Evolutionary conservation across 305 asterid species (phyloP).

Genomic region (Solanum hybrid): DNA sequence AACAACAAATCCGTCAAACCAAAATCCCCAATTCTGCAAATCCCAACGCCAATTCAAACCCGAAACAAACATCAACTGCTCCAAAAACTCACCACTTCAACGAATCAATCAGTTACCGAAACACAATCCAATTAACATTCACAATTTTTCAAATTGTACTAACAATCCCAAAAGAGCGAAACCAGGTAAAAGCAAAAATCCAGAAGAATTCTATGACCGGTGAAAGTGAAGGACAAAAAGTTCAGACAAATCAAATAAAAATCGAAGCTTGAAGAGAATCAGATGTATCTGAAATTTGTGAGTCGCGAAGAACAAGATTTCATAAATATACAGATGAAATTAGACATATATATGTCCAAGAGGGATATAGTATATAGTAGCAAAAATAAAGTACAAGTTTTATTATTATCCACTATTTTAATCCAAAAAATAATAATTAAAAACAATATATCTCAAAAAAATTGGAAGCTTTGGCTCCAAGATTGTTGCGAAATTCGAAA

Average conservation of each 20-base stretch:
- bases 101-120: background rate
- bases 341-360: background rate
- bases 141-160: background rate
- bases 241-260: background rate
- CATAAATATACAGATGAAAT: background rate
- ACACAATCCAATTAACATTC: background rate
- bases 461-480: slow-evolving; percentile 52
- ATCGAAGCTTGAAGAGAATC: background rate
- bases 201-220: background rate
- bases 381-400: background rate
- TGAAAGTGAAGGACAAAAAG: background rate
- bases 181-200: background rate
- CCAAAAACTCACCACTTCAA: background rate
- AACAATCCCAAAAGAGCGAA: background rate
- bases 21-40: slow-evolving; percentile 1
- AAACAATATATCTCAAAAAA: slow-evolving; percentile 10
- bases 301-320: background rate
- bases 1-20: background rate
- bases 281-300: background rate
- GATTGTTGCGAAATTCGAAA: slow-evolving; percentile 37
- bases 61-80: background rate
- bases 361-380: background rate
- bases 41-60: background rate
- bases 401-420: background rate
- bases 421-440: background rate